Base-by-base conservation (phyloP, 495 filamentous ascomycete genomes). In the Cercophora newfieldiana region DNA sequence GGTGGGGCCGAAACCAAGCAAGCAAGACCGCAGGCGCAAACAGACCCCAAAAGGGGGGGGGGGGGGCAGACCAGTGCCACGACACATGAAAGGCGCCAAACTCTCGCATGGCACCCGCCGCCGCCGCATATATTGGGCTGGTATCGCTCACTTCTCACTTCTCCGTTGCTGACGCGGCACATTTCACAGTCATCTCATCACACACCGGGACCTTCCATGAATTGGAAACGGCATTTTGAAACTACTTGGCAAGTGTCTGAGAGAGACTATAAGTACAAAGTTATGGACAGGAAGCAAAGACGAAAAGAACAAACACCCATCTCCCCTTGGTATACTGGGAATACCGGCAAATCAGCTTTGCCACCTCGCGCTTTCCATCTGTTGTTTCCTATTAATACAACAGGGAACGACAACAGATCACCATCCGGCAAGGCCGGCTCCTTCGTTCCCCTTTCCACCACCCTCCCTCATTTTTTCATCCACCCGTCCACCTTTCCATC, bases 181-280 rank as follows among this genome's bases (percentile, higher is more conserved):
- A 44, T 16, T 44, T 14, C 3, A 2, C 37, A 44, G 5, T 55
- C 21, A 55, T 53, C 21, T 55, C 21, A 55, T 53, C 51, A 8
- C 51, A 1, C 37, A 44, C 3, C 37, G 10, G 26, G 12, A 55
- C 26, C 26, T 55, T 22, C 25, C 26, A 12, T 55, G 51, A 3
- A 22, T 12, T 24, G 26, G 21, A 16, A 55, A 26, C 21, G 14
- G 8, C 8, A 18, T 55, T 55, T 24, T 7, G 26, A 55, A 55
- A 55, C 10, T 24, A 55, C 22, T 28, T 55, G 26, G 14, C 51
- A 28, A 55, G 22, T 28, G 22, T 55, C 22, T 55, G n/a, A 55
- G 51, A 25, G 49, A 55, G 26, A 55, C 51, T 55, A 55, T 55
- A 55, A 55, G 51, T 55, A 55, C 51, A 55, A 55, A 55, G 51